Conservation (phyloP, 371 early-diverging fungal genomes). For the Mycotypha africana region DNA sequence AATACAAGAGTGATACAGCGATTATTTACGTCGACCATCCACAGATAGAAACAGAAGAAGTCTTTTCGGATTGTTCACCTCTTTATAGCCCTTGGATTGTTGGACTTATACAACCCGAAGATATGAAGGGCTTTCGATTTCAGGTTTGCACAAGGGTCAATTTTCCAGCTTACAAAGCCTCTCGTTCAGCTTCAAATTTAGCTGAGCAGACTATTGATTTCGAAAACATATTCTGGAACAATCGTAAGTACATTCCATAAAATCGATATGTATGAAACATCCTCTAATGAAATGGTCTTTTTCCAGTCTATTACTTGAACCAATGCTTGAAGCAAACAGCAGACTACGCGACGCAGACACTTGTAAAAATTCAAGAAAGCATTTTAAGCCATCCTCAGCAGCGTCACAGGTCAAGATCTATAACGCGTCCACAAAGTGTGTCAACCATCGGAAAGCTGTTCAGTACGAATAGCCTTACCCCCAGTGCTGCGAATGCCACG, state of each 20-base stretch:
- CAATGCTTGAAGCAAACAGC: constrained; percentile 13
- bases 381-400: too few relatives aligned
- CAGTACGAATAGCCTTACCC: constrained; percentile 7
- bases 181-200: not conserved
- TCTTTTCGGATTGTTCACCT: constrained; percentile 1
- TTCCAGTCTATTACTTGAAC: constrained; percentile 14
- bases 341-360: constrained; percentile 7
- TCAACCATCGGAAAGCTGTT: constrained; percentile 32
- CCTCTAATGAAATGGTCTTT: not conserved
- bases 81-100: constrained; percentile 30
- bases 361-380: constrained; percentile 4
- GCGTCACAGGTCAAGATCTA: too few relatives aligned
- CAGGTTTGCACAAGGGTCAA: constrained; percentile 15
- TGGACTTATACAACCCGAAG: constrained; percentile 33
- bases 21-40: constrained; percentile 35
- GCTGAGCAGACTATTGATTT: constrained; percentile 23
- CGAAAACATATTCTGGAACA: constrained; percentile 44
- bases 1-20: constrained; percentile 30
- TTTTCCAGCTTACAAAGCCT: not conserved
- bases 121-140: constrained; percentile 33
- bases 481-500: too few relatives aligned
- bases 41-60: constrained; percentile 1
- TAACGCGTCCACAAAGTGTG: constrained; percentile 19
- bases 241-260: constrained; percentile 15
- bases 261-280: not conserved